Percentiles rank a stretch among this genome's conserved stretches.
Conservation (phyloP, 192 early-diverging fungal species). For the Mortierella antarctica region DNA sequence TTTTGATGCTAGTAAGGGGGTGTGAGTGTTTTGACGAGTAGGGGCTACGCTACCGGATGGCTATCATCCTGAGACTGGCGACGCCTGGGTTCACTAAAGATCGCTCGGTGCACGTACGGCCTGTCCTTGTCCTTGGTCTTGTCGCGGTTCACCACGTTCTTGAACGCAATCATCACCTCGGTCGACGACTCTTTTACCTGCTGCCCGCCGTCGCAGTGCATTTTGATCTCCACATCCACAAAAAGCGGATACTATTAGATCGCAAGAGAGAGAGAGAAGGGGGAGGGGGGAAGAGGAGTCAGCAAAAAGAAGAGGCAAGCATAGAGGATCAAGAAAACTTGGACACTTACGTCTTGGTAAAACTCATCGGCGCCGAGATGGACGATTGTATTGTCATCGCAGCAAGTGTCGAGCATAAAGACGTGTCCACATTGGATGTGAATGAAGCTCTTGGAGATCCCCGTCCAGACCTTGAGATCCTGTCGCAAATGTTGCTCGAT, state of each 20-base stretch:
- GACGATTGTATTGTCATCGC: slow-evolving; percentile 50
- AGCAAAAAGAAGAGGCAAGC: neutral
- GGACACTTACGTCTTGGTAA: slow-evolving; percentile 37
- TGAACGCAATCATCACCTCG: slow-evolving; percentile 43
- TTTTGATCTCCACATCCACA: slow-evolving; percentile 57
- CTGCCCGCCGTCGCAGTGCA: slow-evolving; percentile 9
- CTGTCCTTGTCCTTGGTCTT: slow-evolving; percentile 1
- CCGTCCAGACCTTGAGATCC: slow-evolving; percentile 36
- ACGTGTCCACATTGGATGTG: slow-evolving; percentile 52
- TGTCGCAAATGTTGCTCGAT: slow-evolving; percentile 30
- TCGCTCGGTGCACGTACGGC: slow-evolving; percentile 21
- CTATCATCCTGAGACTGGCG: too few relatives aligned
- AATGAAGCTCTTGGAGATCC: slow-evolving; percentile 50
- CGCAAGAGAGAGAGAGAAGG: neutral
- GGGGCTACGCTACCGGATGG: too few relatives aligned
- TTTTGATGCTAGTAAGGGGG: too few relatives aligned
- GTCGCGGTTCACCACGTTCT: slow-evolving; percentile 30
- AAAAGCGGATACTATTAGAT: slow-evolving; percentile 39
- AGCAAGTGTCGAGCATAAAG: slow-evolving; percentile 49
- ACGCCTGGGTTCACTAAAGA: slow-evolving; percentile 2
- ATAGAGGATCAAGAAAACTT: neutral
- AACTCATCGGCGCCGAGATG: slow-evolving; percentile 49
- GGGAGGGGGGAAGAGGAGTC: neutral
- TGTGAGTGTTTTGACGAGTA: too few relatives aligned
- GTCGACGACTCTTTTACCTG: slow-evolving; percentile 5